Evolutionary conservation across 495 filamentous ascomycete genomes (phyloP).

Genomic region (Neurospora sp.): DNA sequence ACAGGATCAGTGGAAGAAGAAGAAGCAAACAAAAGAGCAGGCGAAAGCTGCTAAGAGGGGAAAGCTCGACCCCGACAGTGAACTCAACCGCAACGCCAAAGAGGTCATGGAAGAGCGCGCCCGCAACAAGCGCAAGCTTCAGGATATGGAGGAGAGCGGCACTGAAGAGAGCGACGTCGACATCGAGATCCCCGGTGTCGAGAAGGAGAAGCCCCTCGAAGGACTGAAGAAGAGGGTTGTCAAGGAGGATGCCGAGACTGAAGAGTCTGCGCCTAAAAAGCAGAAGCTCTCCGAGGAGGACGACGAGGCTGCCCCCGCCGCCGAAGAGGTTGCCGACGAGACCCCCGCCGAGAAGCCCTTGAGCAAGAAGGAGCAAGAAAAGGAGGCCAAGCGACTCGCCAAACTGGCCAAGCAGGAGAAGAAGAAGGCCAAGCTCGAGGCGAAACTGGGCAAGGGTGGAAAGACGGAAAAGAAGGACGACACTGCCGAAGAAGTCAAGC

Average conservation of each 20-base stretch:
- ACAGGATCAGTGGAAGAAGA: conserved; percentile 77
- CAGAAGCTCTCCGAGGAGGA: conserved; percentile 16
- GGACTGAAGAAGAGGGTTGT: conserved; percentile 39
- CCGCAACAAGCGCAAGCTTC: conserved; percentile 52
- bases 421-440: conserved; percentile 12
- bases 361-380: conserved; percentile 17
- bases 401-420: conserved; percentile 19
- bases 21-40: conserved; percentile 81
- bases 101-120: conserved; percentile 77
- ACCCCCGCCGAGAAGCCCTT: conserved; percentile 4
- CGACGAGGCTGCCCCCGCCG: conserved; percentile 9
- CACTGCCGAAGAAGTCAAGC: conserved; percentile 5
- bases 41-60: conserved; percentile 65
- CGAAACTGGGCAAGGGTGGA: conserved; percentile 1
- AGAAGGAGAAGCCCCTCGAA: conserved; percentile 44
- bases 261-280: conserved; percentile 23
- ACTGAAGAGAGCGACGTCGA: conserved; percentile 28
- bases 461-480: conserved; percentile 1
- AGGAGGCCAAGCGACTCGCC: conserved; percentile 21
- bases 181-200: conserved; percentile 33
- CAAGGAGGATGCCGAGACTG: conserved; percentile 23
- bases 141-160: conserved; percentile 20
- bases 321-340: conserved; percentile 5
- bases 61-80: conserved; percentile 77
- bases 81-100: conserved; percentile 59